Evolutionary conservation across 2,329 filamentous ascomycete species (phyloP).

Genomic region (Alternaria postmessia): DNA sequence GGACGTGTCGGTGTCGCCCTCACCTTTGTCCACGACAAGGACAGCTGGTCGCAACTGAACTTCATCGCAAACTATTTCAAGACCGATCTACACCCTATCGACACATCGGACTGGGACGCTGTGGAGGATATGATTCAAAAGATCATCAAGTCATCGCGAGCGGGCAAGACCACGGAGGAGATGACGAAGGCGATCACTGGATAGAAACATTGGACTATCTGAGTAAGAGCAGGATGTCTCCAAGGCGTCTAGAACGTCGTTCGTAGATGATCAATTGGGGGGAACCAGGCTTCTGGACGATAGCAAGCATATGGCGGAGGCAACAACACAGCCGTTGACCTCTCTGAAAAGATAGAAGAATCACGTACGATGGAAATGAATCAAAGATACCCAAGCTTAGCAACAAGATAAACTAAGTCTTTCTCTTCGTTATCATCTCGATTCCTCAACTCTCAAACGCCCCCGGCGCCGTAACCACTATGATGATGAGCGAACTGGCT

Average conservation of each 20-base stretch:
- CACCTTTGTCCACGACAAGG: constrained; percentile 88
- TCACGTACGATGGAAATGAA: constrained; percentile 19
- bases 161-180: constrained; percentile 52
- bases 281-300: background rate
- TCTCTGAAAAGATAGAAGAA: constrained; percentile 2
- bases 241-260: background rate
- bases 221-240: background rate
- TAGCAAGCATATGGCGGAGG: constrained; percentile 11
- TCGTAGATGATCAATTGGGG: background rate
- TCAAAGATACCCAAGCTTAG: constrained; percentile 35
- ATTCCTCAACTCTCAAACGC: constrained; percentile 50
- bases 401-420: constrained; percentile 4
- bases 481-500: constrained; percentile 66
- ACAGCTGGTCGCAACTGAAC: constrained; percentile 80
- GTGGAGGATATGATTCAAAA: constrained; percentile 84
- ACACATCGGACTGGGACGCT: constrained; percentile 88
- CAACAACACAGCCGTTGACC: background rate
- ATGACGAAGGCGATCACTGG: constrained; percentile 34
- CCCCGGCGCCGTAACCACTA: constrained; percentile 62
- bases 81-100: constrained; percentile 81
- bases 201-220: background rate
- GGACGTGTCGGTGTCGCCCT: constrained; percentile 96
- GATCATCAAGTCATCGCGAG: constrained; percentile 56
- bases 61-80: constrained; percentile 82
- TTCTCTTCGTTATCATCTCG: background rate